Evolutionary conservation across 176 grass and related monocot species (phyloP).

Genomic region (Pontederia crassipes): DNA sequence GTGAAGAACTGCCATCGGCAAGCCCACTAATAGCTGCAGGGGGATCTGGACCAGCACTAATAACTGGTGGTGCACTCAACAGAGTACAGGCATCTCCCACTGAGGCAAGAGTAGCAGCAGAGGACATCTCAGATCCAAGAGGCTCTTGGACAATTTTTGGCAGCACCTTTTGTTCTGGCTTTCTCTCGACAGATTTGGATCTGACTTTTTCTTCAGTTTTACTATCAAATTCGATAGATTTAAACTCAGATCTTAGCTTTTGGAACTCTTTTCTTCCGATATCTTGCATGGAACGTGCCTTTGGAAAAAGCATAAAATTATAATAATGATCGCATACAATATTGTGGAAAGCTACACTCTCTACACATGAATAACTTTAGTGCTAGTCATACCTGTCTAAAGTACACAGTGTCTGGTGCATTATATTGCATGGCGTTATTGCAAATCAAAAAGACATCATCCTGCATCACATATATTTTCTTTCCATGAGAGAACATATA

Average conservation of each 20-base stretch:
- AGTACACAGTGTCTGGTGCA: conserved; percentile 59
- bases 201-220: conserved; percentile 46
- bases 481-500: neutral
- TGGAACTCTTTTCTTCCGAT: conserved; percentile 90
- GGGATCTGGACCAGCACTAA: conserved; percentile 24
- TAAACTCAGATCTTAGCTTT: conserved; percentile 60
- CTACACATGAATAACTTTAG: neutral
- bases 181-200: conserved; percentile 29
- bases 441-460: conserved; percentile 67
- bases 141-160: conserved; percentile 28
- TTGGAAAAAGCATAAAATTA: conserved; percentile 21
- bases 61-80: conserved; percentile 45
- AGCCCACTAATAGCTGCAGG: conserved; percentile 24
- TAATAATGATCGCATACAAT: neutral
- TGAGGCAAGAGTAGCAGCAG: conserved; percentile 61
- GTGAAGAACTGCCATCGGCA: conserved; percentile 53
- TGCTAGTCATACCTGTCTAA: conserved; percentile 37
- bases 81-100: conserved; percentile 44
- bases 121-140: conserved; percentile 77
- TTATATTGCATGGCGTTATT: conserved; percentile 79
- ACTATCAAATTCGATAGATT: conserved; percentile 33
- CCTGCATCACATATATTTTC: conserved; percentile 23
- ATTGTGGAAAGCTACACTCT: neutral
- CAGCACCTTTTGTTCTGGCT: conserved; percentile 35
- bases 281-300: conserved; percentile 97